phyloP scores from a whole-genome alignment of 139 green algal species.

The Chlorella sorokiniana region DNA sequence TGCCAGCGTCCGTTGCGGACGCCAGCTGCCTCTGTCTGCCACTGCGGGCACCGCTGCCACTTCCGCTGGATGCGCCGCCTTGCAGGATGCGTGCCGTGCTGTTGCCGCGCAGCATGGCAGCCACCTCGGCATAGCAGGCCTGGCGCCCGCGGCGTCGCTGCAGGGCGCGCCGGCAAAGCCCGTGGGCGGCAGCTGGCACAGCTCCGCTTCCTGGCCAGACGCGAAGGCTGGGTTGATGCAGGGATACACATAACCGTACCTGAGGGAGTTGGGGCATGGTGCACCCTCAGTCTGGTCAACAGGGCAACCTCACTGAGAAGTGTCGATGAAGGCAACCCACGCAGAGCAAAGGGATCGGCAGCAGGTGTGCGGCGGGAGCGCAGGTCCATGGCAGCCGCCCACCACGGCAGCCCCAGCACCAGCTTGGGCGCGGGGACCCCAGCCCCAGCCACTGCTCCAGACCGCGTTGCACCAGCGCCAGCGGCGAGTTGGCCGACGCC shows the following conservation, averaged over 20 bases:
- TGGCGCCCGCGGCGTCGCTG: conserved; percentile 60
- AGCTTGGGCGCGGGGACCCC: conserved; percentile 53
- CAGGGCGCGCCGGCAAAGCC: conserved; percentile 45
- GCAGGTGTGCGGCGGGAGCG: too few species aligned
- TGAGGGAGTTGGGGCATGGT: neutral
- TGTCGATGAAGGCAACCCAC: neutral
- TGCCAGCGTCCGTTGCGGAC: neutral
- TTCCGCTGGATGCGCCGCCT: neutral
- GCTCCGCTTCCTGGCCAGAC: neutral
- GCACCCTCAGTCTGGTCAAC: too few species aligned
- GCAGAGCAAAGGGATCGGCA: neutral
- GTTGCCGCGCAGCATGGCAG: neutral
- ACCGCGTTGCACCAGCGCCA: conserved; percentile 39
- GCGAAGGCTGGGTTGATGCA: conserved; percentile 39
- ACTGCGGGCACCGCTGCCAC: neutral
- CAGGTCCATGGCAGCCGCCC: neutral
- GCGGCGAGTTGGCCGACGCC: conserved; percentile 56
- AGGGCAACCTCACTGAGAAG: neutral
- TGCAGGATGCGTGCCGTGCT: neutral
- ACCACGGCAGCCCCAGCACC: conserved; percentile 68
- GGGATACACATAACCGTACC: conserved; percentile 61
- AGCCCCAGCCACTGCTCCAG: conserved; percentile 54
- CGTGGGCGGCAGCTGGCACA: conserved; percentile 45
- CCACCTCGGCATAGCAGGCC: conserved; percentile 42
- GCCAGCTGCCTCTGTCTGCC: neutral